phyloP scores from a whole-genome alignment of 257 asterid species.

The Solanum microdontum region DNA sequence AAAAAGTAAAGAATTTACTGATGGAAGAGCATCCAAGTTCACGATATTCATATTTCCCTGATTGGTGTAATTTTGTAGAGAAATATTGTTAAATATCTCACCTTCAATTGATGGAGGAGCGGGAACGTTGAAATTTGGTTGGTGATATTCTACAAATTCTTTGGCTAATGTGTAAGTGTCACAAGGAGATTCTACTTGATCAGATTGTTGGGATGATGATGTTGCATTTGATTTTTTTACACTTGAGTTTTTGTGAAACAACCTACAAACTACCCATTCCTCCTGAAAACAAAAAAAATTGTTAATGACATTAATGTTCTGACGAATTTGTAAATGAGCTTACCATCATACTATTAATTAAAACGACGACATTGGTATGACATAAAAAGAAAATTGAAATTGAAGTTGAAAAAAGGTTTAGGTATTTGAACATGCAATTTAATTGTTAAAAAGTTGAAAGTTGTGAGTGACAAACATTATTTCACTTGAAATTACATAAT shows the following conservation, averaged over 20 bases:
- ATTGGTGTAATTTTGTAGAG: conserved; percentile 15
- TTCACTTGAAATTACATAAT: no score
- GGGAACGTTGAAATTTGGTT: conserved; percentile 10
- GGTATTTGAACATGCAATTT: no score
- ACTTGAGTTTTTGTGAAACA: conserved; percentile 36
- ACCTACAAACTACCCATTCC: conserved; percentile 60
- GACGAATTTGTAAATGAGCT: no score
- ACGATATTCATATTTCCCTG: not conserved
- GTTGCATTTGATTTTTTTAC: conserved; percentile 27
- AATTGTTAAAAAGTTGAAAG: no score
- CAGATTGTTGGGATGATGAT: conserved; percentile 21
- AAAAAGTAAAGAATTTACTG: conserved; percentile 44
- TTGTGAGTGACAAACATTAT: no score
- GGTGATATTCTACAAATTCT: no score
- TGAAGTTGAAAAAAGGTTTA: no score
- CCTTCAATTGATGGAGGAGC: not conserved
- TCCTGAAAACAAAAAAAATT: conserved; percentile 14
- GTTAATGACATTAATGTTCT: no score
- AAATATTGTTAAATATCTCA: not conserved
- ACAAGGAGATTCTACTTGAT: conserved; percentile 27
- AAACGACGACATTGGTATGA: no score
- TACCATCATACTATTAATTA: no score
- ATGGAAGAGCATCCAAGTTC: conserved; percentile 26
- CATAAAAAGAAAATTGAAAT: no score
- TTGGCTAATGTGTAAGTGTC: conserved; percentile 17